A percentile compares a stretch with the other conserved stretches of the same genome.
Conservation (phyloP, 352 stramenopile genomes). For the Pythium sp. region DNA sequence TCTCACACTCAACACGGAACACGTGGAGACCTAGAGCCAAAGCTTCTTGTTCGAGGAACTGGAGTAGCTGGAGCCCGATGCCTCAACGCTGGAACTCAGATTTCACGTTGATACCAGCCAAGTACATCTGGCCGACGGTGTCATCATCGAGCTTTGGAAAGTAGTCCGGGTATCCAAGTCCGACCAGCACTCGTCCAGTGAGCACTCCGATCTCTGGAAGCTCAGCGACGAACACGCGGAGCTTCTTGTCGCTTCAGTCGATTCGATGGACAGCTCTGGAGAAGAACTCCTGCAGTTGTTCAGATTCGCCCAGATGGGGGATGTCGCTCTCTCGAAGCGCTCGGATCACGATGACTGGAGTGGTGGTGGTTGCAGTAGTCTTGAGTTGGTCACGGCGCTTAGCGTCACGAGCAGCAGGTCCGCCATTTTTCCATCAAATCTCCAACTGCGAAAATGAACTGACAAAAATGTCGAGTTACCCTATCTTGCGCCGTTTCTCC, state of each 20-base stretch:
- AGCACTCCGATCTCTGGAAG: not conserved
- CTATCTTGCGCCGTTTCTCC: not conserved
- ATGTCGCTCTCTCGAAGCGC: slow-evolving; percentile 9
- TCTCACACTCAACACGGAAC: slow-evolving; percentile 30
- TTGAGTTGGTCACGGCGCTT: slow-evolving; percentile 42
- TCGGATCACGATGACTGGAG: not conserved
- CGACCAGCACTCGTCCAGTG: slow-evolving; percentile 10
- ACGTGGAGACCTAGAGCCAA: slow-evolving; percentile 15
- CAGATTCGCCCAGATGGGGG: not conserved
- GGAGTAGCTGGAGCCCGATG: slow-evolving; percentile 19
- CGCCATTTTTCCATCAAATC: slow-evolving; percentile 35
- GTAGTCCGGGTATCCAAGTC: slow-evolving; percentile 31
- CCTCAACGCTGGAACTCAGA: slow-evolving; percentile 24
- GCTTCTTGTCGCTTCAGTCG: slow-evolving; percentile 25
- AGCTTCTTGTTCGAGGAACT: slow-evolving; percentile 20
- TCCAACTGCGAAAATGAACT: not conserved
- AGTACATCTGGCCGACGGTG: slow-evolving; percentile 26
- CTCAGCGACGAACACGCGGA: slow-evolving; percentile 31
- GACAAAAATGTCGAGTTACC: not conserved
- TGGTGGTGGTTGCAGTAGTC: not conserved
- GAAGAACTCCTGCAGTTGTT: slow-evolving; percentile 3
- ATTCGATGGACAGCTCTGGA: slow-evolving; percentile 4
- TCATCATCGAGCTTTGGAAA: slow-evolving; percentile 22
- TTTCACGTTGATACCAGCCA: slow-evolving; percentile 22
- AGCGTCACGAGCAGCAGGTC: slow-evolving; percentile 74